Percentiles rank a stretch among this genome's conserved stretches.
Evolutionary conservation across 352 stramenopile genomes (phyloP).

Genomic region (Blastocystis sp.): DNA sequence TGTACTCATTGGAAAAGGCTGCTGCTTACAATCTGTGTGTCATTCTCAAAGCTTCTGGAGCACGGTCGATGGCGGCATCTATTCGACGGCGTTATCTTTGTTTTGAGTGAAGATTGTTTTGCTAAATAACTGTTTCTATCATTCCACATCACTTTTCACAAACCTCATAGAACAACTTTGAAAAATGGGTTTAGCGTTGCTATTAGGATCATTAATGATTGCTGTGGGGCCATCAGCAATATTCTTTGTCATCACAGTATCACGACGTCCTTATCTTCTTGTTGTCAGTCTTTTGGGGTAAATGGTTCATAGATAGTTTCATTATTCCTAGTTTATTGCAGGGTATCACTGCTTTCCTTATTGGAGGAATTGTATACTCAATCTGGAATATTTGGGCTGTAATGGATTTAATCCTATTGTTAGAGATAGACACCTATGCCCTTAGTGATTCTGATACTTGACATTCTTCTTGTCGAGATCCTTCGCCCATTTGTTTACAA

Average conservation of each 20-base stretch:
- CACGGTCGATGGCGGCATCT: background rate
- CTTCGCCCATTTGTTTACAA: constrained; percentile 38
- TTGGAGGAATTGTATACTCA: constrained; percentile 16
- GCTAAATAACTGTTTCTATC: constrained; percentile 8
- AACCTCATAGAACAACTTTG: background rate
- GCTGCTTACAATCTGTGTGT: constrained; percentile 59
- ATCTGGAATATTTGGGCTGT: constrained; percentile 62
- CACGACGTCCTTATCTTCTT: constrained; percentile 40
- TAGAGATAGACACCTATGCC: constrained; percentile 2
- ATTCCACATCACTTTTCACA: background rate
- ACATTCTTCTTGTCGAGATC: constrained; percentile 10
- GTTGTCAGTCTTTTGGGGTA: constrained; percentile 36
- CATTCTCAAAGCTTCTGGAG: background rate
- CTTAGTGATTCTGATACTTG: background rate
- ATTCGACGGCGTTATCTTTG: background rate
- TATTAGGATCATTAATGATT: constrained; percentile 38
- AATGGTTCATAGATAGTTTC: background rate
- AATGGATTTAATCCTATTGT: background rate
- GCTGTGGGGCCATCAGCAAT: constrained; percentile 28
- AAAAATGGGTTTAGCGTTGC: constrained; percentile 21
- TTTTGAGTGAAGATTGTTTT: background rate
- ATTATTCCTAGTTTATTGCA: background rate
- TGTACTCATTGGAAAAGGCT: constrained; percentile 46
- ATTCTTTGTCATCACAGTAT: constrained; percentile 48
- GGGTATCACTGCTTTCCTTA: background rate